phyloP scores from a whole-genome alignment of 1,284 basidiomycete genomes.

The Thecaphora frezii region DNA sequence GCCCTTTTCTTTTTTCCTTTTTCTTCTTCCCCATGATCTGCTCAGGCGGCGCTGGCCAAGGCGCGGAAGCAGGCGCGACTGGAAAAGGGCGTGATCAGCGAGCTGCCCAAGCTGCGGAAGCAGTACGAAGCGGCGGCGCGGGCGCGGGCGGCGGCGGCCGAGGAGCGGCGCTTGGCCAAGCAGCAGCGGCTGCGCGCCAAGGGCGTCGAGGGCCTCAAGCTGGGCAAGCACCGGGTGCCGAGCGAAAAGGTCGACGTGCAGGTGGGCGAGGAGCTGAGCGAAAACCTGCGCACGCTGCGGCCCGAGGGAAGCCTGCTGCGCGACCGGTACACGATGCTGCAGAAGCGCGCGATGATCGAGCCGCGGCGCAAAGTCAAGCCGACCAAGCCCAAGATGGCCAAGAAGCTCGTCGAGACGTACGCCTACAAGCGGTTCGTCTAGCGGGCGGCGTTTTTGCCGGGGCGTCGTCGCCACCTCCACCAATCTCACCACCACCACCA shows the following conservation, averaged over 20 bases:
- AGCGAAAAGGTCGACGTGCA: constrained; percentile 68
- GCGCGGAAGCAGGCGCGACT: constrained; percentile 32
- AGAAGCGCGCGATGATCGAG: constrained; percentile 76
- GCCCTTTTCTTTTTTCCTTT: not conserved
- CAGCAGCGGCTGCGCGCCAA: constrained; percentile 12
- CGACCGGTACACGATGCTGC: constrained; percentile 80
- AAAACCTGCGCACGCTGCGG: constrained; percentile 79
- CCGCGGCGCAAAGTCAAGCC: constrained; percentile 63
- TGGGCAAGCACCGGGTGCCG: constrained; percentile 40
- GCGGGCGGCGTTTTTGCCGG: not conserved
- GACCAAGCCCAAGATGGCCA: constrained; percentile 13
- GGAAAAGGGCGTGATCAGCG: constrained; percentile 26
- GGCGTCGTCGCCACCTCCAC: no score
- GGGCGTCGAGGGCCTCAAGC: constrained; percentile 37
- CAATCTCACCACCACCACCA: no score
- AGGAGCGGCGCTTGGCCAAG: constrained; percentile 25
- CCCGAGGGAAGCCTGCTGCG: constrained; percentile 90
- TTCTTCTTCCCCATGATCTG: not conserved
- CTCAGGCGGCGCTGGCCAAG: constrained; percentile 11
- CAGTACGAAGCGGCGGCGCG: constrained; percentile 1
- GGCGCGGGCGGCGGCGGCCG: not conserved
- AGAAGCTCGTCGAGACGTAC: constrained; percentile 34
- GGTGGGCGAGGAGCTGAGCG: constrained; percentile 85
- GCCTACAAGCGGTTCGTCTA: constrained; percentile 41
- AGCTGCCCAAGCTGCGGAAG: constrained; percentile 24